phyloP scores from a whole-genome alignment of 108 stramenopile species.

The Cyclotella atomus region DNA sequence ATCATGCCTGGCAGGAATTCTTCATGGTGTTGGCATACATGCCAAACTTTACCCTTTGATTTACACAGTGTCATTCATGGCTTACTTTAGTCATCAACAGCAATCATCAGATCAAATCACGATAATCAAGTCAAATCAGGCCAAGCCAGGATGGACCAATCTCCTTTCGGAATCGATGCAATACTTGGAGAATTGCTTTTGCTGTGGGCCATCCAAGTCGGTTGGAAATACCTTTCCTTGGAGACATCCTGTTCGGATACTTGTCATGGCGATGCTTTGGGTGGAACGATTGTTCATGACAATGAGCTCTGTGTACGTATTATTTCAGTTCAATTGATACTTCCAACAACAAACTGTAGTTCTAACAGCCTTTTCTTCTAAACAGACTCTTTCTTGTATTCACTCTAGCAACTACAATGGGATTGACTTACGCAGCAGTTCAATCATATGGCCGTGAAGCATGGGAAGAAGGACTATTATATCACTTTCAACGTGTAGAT shows the following conservation, averaged over 20 bases:
- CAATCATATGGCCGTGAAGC: slow-evolving; percentile 75
- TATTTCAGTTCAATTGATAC: neutral
- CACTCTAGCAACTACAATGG: slow-evolving; percentile 58
- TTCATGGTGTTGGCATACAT: slow-evolving; percentile 87
- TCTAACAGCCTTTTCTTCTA: neutral
- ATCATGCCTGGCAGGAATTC: slow-evolving; percentile 66
- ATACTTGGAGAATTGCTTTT: slow-evolving; percentile 20
- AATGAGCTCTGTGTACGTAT: slow-evolving; percentile 35
- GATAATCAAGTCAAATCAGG: neutral
- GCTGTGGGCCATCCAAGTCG: slow-evolving; percentile 15
- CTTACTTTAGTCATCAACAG: slow-evolving; percentile 51
- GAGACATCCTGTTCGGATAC: slow-evolving; percentile 37
- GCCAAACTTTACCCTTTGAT: slow-evolving; percentile 88
- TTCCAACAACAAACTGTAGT: neutral
- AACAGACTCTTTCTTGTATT: slow-evolving; percentile 67
- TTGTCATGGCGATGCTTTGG: slow-evolving; percentile 30
- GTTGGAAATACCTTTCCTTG: slow-evolving; percentile 32
- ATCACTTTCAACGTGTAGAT: slow-evolving; percentile 95
- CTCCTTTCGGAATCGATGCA: slow-evolving; percentile 25
- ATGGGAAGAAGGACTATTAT: slow-evolving; percentile 88
- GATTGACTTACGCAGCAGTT: slow-evolving; percentile 64
- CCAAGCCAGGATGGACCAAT: slow-evolving; percentile 17
- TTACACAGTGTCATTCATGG: slow-evolving; percentile 82
- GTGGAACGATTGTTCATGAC: slow-evolving; percentile 43
- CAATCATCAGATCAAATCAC: neutral